Conservation (phyloP, 164 flowering plant genomes). For the Akebia trifoliata region DNA sequence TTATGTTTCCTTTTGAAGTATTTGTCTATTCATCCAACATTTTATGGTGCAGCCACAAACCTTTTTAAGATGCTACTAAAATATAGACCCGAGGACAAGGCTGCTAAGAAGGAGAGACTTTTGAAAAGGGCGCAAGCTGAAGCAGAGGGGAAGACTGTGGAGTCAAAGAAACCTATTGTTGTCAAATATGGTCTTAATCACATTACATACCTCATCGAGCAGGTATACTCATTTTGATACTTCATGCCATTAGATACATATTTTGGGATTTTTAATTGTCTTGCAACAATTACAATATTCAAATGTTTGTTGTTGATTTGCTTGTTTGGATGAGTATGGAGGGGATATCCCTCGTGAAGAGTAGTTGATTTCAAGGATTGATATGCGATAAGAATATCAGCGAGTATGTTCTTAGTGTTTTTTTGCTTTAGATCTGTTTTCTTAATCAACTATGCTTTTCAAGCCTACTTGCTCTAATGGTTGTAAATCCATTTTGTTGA, state of each 20-base stretch:
- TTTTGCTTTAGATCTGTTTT: too few species aligned
- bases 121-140: conserved; percentile 28
- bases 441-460: too few species aligned
- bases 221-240: conserved; percentile 30
- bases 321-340: too few species aligned
- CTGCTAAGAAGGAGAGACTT: conserved; percentile 35
- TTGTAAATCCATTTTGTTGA: too few species aligned
- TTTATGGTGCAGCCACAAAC: conserved; percentile 20
- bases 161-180: conserved; percentile 27
- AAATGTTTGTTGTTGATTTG: too few species aligned
- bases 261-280: not conserved
- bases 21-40: not conserved
- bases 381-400: too few species aligned
- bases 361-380: too few species aligned
- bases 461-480: too few species aligned
- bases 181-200: conserved; percentile 30
- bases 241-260: not conserved
- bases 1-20: too few species aligned
- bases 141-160: conserved; percentile 26
- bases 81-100: conserved; percentile 26
- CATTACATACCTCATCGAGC: conserved; percentile 35
- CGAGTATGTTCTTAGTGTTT: too few species aligned
- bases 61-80: conserved; percentile 29
- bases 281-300: too few species aligned
- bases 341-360: too few species aligned